Base-by-base conservation (phyloP, 495 filamentous ascomycete genomes). In the Trichodelitschia bisporula region DNA sequence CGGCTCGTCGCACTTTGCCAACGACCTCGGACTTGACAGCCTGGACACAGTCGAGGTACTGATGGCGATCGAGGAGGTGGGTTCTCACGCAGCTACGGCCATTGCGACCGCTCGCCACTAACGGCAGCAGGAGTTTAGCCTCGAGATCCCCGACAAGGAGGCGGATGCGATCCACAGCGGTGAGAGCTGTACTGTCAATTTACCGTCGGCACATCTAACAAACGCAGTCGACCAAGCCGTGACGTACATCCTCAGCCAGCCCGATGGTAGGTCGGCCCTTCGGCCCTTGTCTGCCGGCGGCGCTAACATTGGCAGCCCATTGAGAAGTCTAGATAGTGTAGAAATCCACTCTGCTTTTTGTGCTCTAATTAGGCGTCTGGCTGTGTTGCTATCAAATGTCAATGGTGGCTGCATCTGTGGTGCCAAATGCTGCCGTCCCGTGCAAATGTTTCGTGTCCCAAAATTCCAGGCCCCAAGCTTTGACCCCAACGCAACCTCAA, bases 121-220 rank as follows among this genome's bases (percentile, higher is more conserved):
- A 21, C 4, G n/a, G 20, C 10, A 42, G 53, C 48, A 95, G 84
- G 86, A 97, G 55, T 97, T 97, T 58, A 93, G 82, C 69, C 86
- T 97, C 58, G 86, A 97, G 67, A 97, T 97, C 53, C 89, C 86
- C 40, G 86, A 97, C 57, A 95, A 93, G 64, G 84, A 93, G 47
- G 89, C 86, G 40, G 86, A 97, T 58, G 63, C 66, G 39, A 91
- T 97, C 52, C 78, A 84, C 64, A 91, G 79, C 49, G 71, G 84
- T 92, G 82, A 40, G 84, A 63, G n/a, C 13, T 31, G 35, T 30
- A 29, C 26, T 11, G 9, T 9, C 18, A 12, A 28, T 17, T 1
- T 17, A 26, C 14, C 4, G 26, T 21, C 11, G 9, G 28, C 19
- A 4, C 2, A 19, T 18, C 40, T 53, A 36, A 55, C 18, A 23